A percentile compares a stretch with the other conserved stretches of the same genome.
Evolutionary conservation across 1,139 yeast species (phyloP).

Genomic region (Nakaseomyces nivariensis): DNA sequence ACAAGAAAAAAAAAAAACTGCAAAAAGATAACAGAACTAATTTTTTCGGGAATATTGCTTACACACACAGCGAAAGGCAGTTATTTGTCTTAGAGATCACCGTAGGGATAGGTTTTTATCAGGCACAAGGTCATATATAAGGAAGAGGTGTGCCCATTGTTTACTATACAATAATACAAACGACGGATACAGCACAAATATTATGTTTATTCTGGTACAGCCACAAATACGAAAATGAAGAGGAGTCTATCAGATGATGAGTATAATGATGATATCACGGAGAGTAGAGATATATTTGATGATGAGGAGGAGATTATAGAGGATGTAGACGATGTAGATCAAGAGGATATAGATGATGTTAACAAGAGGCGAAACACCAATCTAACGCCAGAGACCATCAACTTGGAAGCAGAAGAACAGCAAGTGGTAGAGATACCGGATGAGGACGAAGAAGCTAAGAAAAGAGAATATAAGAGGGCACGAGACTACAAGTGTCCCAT

Average conservation of each 20-base stretch:
- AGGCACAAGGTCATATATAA: no score
- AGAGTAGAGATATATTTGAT: background rate
- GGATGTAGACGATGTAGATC: background rate
- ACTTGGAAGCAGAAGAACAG: constrained; percentile 18
- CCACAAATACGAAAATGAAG: constrained; percentile 1
- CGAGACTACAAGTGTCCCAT: constrained; percentile 39
- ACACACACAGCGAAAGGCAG: no score
- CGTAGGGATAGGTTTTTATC: no score
- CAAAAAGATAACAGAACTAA: no score
- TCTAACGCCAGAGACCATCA: constrained; percentile 11
- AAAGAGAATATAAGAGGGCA: constrained; percentile 20
- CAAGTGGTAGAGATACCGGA: constrained; percentile 26
- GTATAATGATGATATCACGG: constrained; percentile 5
- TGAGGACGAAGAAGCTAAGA: constrained; percentile 9
- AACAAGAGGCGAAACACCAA: constrained; percentile 1
- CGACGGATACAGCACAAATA: constrained; percentile 3
- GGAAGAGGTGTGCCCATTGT: no score
- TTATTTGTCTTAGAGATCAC: no score
- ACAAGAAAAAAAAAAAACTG: no score
- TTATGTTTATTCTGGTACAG: no score
- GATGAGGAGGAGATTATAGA: constrained; percentile 7
- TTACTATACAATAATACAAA: background rate
- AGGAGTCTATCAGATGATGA: constrained; percentile 9
- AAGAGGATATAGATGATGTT: background rate
- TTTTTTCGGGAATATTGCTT: no score